These are phyloP conservation scores for Cymbomonas tetramitiformis DNA, from an alignment of 139 green algal species.

Conservation along the genomic window DNA sequence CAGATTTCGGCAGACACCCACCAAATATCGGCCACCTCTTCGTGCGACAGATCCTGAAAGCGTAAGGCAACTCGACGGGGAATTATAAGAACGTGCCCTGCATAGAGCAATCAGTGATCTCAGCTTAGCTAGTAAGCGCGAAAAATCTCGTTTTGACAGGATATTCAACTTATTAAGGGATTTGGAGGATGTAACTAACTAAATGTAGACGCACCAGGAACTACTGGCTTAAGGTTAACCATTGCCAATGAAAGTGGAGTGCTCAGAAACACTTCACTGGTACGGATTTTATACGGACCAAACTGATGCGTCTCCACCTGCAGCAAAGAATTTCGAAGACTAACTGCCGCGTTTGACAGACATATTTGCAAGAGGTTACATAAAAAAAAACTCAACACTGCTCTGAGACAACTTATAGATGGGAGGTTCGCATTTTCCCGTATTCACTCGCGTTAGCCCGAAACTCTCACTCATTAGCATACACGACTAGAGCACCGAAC, in stretches of 20 bases:
- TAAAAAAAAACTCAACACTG: too few species aligned
- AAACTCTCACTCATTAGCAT: too few species aligned
- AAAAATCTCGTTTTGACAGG: too few species aligned
- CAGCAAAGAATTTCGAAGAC: background rate
- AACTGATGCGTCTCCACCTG: background rate
- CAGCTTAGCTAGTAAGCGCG: too few species aligned
- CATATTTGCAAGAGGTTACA: background rate
- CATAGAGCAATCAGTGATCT: too few species aligned
- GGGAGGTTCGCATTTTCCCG: too few species aligned
- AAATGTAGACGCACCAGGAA: slow-evolving; percentile 61
- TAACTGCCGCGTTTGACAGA: background rate
- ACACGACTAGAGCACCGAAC: too few species aligned
- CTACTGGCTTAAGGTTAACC: slow-evolving; percentile 89
- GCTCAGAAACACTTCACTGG: background rate
- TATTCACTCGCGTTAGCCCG: too few species aligned
- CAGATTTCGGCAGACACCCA: too few species aligned
- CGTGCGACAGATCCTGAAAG: slow-evolving; percentile 55
- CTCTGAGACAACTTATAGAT: too few species aligned
- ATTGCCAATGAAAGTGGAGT: slow-evolving; percentile 43
- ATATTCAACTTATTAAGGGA: background rate
- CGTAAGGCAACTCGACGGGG: slow-evolving; percentile 49
- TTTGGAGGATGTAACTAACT: background rate
- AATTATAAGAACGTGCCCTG: slow-evolving; percentile 84
- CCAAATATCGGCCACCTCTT: slow-evolving; percentile 81
- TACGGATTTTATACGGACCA: background rate